phyloP scores from a whole-genome alignment of 169 alveolate species.

The Cryptosporidium andersoni region DNA sequence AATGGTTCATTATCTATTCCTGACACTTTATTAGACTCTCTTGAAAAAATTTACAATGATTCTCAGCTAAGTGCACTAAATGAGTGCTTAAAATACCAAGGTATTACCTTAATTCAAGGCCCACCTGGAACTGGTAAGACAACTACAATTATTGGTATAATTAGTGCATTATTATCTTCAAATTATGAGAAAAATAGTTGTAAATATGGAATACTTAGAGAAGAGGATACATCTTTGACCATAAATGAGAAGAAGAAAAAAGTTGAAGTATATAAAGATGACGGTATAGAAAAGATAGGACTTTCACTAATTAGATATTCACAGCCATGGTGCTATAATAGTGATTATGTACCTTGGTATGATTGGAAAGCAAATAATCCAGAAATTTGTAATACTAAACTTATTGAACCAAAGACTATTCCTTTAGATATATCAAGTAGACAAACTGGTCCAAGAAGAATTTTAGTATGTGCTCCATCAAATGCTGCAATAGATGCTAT shows the following conservation, averaged over 20 bases:
- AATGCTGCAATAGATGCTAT: slow-evolving; percentile 99
- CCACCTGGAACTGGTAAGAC: slow-evolving; percentile 99
- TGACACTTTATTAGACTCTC: neutral
- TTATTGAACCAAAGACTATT: slow-evolving; percentile 21
- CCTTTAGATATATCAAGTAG: slow-evolving; percentile 42
- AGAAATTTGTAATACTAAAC: neutral
- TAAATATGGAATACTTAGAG: neutral
- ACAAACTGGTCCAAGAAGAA: slow-evolving; percentile 67
- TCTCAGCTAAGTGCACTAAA: slow-evolving; percentile 59
- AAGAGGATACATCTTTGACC: neutral
- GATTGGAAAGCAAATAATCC: slow-evolving; percentile 33
- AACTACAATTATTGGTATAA: slow-evolving; percentile 91
- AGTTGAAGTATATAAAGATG: neutral
- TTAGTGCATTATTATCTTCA: slow-evolving; percentile 82
- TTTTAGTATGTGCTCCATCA: slow-evolving; percentile 98
- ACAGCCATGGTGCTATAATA: slow-evolving; percentile 58
- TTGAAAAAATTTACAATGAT: slow-evolving; percentile 22
- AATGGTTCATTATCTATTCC: slow-evolving; percentile 20
- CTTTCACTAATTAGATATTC: slow-evolving; percentile 7
- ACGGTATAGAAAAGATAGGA: neutral
- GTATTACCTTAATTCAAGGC: slow-evolving; percentile 94
- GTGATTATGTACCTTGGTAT: slow-evolving; percentile 66
- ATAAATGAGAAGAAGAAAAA: neutral
- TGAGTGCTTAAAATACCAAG: slow-evolving; percentile 76
- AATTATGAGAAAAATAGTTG: neutral